phyloP scores from a whole-genome alignment of 192 early-diverging fungal genomes.

The Pilaira anomala region DNA sequence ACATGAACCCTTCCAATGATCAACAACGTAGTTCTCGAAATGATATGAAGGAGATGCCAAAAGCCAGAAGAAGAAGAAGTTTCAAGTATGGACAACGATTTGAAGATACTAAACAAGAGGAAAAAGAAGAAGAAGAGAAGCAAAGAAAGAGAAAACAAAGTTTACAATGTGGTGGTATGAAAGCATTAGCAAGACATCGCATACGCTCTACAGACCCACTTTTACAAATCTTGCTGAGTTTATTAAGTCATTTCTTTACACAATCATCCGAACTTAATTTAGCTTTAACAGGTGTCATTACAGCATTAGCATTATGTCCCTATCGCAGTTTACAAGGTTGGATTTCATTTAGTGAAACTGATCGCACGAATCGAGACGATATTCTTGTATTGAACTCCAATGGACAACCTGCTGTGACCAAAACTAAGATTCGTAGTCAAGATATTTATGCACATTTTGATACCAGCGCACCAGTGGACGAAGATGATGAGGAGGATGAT shows the following conservation, averaged over 20 bases:
- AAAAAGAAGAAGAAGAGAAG: not conserved
- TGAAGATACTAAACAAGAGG: slow-evolving; percentile 29
- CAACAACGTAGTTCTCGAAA: not conserved
- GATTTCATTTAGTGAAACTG: slow-evolving; percentile 53
- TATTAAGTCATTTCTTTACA: slow-evolving; percentile 77
- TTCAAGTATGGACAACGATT: slow-evolving; percentile 50
- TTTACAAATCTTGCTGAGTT: slow-evolving; percentile 61
- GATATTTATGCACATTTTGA: slow-evolving; percentile 38
- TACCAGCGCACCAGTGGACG: slow-evolving; percentile 29
- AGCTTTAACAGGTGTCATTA: slow-evolving; percentile 85
- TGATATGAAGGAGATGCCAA: slow-evolving; percentile 23
- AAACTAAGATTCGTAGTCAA: slow-evolving; percentile 29
- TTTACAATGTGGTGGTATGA: slow-evolving; percentile 27
- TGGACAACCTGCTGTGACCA: not conserved
- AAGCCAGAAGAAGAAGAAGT: slow-evolving; percentile 41
- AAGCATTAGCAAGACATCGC: slow-evolving; percentile 38
- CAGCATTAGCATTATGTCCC: slow-evolving; percentile 77
- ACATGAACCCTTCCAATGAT: slow-evolving; percentile 31
- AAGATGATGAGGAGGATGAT: slow-evolving; percentile 44
- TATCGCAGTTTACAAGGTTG: slow-evolving; percentile 72
- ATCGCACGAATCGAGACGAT: slow-evolving; percentile 40
- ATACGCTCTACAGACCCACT: slow-evolving; percentile 55
- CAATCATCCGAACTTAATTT: slow-evolving; percentile 88
- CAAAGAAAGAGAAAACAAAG: slow-evolving; percentile 5
- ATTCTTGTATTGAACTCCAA: slow-evolving; percentile 26